These are phyloP conservation scores for Alternaria sp. DNA, from an alignment of 2,329 filamentous ascomycete species.

Conservation along the genomic window DNA sequence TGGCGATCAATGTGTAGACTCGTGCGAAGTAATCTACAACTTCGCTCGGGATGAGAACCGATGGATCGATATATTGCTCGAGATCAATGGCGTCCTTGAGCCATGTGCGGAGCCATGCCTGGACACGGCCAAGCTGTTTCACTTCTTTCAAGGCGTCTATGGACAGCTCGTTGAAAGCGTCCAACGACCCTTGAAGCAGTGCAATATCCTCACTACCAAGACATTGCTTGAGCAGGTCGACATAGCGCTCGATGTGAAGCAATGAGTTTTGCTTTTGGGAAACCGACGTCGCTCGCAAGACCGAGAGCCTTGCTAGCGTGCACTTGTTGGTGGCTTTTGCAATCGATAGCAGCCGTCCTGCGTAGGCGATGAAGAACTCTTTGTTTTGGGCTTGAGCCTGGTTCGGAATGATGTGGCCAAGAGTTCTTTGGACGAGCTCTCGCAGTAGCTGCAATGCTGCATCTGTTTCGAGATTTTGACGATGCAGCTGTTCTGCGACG, in stretches of 20 bases:
- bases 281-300: conserved; percentile 33
- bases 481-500: conserved; percentile 35
- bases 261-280: conserved; percentile 31
- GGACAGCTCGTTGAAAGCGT: conserved; percentile 38
- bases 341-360: conserved; percentile 23
- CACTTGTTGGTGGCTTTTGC: conserved; percentile 29
- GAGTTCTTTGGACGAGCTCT: conserved; percentile 31
- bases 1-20: conserved; percentile 29
- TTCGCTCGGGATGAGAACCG: conserved; percentile 8
- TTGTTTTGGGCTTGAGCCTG: conserved; percentile 44
- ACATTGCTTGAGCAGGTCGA: conserved; percentile 28
- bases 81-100: conserved; percentile 27
- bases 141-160: conserved; percentile 21
- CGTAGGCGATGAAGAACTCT: conserved; percentile 37
- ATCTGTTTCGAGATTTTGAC: conserved; percentile 15
- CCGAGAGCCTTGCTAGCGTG: conserved; percentile 29
- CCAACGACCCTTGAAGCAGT: conserved; percentile 26
- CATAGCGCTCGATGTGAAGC: conserved; percentile 30
- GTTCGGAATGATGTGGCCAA: conserved; percentile 41
- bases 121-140: conserved; percentile 20
- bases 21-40: conserved; percentile 26
- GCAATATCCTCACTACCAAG: conserved; percentile 18
- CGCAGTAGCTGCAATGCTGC: conserved; percentile 29
- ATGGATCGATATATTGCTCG: conserved; percentile 21
- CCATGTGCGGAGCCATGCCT: conserved; percentile 29